Base-by-base conservation (phyloP, 2,329 filamentous ascomycete species). In the Malbranchea cinnamomea region DNA sequence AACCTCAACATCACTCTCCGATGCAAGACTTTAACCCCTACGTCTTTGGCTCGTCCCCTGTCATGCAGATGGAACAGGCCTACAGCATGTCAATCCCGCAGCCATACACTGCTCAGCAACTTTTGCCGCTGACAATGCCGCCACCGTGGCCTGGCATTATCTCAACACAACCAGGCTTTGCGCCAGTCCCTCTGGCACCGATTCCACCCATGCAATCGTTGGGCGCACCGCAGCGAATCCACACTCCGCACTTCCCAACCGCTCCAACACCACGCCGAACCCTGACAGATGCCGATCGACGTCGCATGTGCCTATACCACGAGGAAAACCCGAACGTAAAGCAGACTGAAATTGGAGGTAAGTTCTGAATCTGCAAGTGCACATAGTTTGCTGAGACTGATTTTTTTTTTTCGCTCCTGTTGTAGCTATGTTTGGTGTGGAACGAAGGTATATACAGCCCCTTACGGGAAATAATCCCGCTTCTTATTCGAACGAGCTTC, bases 291-390 rank as follows among this genome's bases (percentile, higher is more conserved):
- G 77, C 82, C 35, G 85, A 95, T 52, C 78, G 89, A 40, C 71
- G 84, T 41, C 71, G 74, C 25, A 98, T 98, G 85, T 98, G 89
- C 54, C 71, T 83, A 48, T 94, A 87, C 54, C 80, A 87, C 44
- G 79, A 89, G 50, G 78, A 92, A 38, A 77, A 95, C 49, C 89
- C 87, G 13, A 77, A 73, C 28, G 76, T 83, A 26, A 93, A 93
- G 58, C 89, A 98, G 60, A 89, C 84, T 11, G 87, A 95, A 49
- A 98, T 98, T 57, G 89, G 89, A 57, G 70, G 76, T 80, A 62
- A 54, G 70, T 52, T 27, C 25, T 27, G 25, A n/a, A 7, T 15
- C 23, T 23, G 24, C 9, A 18, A 28, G 28, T 29, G 32, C 26
- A 18, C 28, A 33, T 30, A 35, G 23, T 11, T 25, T 32, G 23